phyloP scores from a whole-genome alignment of 371 early-diverging fungal species.

The Ecytonucleospora hepatopenaei region DNA sequence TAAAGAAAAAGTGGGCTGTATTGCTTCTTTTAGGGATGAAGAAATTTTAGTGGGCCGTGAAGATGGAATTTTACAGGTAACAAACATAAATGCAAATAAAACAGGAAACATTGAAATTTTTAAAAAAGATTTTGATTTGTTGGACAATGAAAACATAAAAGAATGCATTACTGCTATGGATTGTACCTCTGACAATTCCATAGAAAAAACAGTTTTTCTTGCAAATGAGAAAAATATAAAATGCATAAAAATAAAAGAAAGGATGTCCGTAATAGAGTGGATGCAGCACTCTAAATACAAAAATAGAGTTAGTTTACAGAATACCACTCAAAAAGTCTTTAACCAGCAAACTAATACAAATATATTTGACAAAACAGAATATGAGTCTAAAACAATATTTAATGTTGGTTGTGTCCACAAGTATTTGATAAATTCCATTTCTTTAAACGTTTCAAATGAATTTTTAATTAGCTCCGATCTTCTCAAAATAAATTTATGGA shows the following conservation, averaged over 20 bases:
- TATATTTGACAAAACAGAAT: not conserved
- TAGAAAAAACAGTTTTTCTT: constrained; percentile 28
- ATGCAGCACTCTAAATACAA: constrained; percentile 20
- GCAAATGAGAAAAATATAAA: constrained; percentile 52
- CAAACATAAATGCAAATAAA: not conserved
- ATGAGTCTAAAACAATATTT: not conserved
- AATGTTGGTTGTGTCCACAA: constrained; percentile 72
- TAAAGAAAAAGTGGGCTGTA: too few relatives aligned
- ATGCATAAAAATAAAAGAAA: constrained; percentile 34
- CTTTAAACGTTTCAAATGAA: constrained; percentile 83
- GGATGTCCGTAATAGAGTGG: too few relatives aligned
- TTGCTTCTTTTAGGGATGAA: too few relatives aligned
- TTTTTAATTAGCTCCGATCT: constrained; percentile 92
- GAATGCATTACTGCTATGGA: constrained; percentile 96
- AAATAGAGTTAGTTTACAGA: constrained; percentile 11
- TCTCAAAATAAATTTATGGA: constrained; percentile 90
- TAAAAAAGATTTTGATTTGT: constrained; percentile 12
- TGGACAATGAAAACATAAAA: constrained; percentile 92
- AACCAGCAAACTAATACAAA: not conserved
- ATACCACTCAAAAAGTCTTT: not conserved
- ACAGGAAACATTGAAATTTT: not conserved
- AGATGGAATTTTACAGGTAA: constrained; percentile 10
- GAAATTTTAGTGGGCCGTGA: constrained; percentile 12
- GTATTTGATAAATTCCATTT: constrained; percentile 94
- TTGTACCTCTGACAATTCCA: constrained; percentile 60